Evolutionary conservation across 1,284 basidiomycete species (phyloP).

Genomic region (Cutaneotrichosporon cavernicola): DNA sequence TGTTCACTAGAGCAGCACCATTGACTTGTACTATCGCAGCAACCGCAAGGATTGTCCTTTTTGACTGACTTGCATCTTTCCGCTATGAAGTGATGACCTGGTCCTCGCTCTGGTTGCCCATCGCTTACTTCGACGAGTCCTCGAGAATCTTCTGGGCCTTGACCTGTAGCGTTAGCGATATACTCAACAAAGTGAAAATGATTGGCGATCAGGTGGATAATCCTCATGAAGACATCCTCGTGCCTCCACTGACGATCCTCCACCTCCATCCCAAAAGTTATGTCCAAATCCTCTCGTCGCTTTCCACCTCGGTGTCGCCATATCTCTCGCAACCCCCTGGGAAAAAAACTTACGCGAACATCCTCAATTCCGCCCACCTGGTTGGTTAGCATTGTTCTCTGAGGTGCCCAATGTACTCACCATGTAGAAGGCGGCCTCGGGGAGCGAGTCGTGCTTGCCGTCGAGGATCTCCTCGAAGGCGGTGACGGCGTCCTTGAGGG

Average conservation of each 20-base stretch:
- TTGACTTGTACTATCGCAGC: neutral
- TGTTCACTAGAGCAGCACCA: too few relatives aligned
- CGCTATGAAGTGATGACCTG: neutral
- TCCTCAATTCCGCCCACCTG: conserved; percentile 68
- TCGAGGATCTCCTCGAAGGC: conserved; percentile 96
- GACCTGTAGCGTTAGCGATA: neutral
- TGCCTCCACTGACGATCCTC: too few relatives aligned
- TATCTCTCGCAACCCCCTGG: too few relatives aligned
- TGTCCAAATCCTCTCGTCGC: too few relatives aligned
- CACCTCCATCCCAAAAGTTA: too few relatives aligned
- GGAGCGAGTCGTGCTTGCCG: conserved; percentile 67
- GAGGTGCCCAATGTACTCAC: conserved; percentile 8
- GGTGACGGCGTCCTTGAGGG: conserved; percentile 85
- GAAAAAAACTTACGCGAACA: conserved; percentile 57
- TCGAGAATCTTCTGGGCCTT: conserved; percentile 1
- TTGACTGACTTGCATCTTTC: conserved; percentile 1
- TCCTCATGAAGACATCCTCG: too few relatives aligned
- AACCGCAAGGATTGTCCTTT: neutral
- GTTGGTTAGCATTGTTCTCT: too few relatives aligned
- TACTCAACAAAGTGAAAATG: too few relatives aligned
- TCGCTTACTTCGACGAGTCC: conserved; percentile 1
- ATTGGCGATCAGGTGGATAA: too few relatives aligned
- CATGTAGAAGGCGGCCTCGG: conserved; percentile 91
- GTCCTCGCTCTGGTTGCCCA: neutral
- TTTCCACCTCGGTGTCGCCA: too few relatives aligned